A percentile compares a stretch with the other conserved stretches of the same genome.
phyloP scores from a whole-genome alignment of 768 basidiomycete species.

The Termitomyces sp. region DNA sequence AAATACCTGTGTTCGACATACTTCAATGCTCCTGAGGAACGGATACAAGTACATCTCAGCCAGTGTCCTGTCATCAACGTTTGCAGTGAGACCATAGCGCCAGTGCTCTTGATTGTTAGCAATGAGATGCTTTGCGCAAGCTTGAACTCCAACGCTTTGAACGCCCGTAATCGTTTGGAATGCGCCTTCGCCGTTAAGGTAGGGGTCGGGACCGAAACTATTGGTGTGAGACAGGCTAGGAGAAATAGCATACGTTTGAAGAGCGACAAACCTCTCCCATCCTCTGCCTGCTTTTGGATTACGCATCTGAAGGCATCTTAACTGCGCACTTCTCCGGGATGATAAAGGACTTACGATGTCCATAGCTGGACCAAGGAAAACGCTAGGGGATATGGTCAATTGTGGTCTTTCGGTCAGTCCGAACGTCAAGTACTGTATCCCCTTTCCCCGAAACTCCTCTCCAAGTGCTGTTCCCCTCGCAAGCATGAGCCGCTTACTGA shows the following conservation, averaged over 20 bases:
- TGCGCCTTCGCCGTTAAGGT: conserved; percentile 54
- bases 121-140: conserved; percentile 49
- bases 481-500: conserved; percentile 58
- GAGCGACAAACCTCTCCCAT: conserved; percentile 35
- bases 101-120: conserved; percentile 50
- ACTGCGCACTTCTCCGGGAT: neutral
- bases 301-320: conserved; percentile 30
- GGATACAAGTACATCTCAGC: conserved; percentile 50
- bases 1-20: conserved; percentile 11
- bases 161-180: conserved; percentile 55
- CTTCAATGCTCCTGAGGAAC: conserved; percentile 44
- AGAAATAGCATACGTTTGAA: neutral
- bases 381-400: conserved; percentile 17
- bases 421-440: conserved; percentile 35
- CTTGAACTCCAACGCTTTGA: conserved; percentile 54
- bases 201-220: conserved; percentile 57
- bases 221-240: neutral
- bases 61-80: conserved; percentile 53
- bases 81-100: conserved; percentile 41
- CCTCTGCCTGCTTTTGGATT: conserved; percentile 45
- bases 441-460: conserved; percentile 62
- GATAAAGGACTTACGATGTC: conserved; percentile 36
- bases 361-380: conserved; percentile 47
- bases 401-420: neutral
- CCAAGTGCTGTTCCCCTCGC: conserved; percentile 58